These are phyloP conservation scores for Plasmopara halstedii DNA, from an alignment of 352 stramenopile genomes.

Conservation along the genomic window DNA sequence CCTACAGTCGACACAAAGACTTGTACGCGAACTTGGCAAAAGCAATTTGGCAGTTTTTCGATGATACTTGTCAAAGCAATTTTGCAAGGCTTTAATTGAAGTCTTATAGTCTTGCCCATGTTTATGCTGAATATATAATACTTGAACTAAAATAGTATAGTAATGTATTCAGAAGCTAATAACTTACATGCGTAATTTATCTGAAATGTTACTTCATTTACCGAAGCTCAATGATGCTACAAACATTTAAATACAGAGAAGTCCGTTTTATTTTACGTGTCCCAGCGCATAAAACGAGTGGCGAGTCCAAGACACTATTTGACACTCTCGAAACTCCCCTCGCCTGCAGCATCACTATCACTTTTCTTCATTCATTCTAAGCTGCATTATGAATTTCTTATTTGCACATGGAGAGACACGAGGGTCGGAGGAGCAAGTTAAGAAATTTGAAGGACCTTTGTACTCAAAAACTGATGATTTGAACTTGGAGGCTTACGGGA, in stretches of 20 bases:
- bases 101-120: background rate
- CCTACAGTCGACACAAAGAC: conserved; percentile 31
- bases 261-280: background rate
- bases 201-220: no score
- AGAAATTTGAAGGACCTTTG: conserved; percentile 14
- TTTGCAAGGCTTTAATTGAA: conserved; percentile 18
- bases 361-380: background rate
- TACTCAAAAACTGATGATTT: conserved; percentile 49
- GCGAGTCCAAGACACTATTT: background rate
- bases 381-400: conserved; percentile 28
- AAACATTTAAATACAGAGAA: background rate
- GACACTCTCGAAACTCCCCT: background rate
- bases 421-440: conserved; percentile 21
- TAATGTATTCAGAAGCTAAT: no score
- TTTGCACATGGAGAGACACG: conserved; percentile 22
- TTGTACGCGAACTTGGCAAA: conserved; percentile 36
- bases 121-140: no score
- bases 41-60: conserved; percentile 42
- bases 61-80: conserved; percentile 23
- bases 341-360: background rate
- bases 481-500: conserved; percentile 51
- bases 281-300: background rate
- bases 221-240: background rate
- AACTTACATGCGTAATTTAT: no score
- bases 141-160: background rate